These are phyloP conservation scores for Aspergillus spinulosporus DNA, from an alignment of 2,329 filamentous ascomycete genomes.

Conservation along the genomic window DNA sequence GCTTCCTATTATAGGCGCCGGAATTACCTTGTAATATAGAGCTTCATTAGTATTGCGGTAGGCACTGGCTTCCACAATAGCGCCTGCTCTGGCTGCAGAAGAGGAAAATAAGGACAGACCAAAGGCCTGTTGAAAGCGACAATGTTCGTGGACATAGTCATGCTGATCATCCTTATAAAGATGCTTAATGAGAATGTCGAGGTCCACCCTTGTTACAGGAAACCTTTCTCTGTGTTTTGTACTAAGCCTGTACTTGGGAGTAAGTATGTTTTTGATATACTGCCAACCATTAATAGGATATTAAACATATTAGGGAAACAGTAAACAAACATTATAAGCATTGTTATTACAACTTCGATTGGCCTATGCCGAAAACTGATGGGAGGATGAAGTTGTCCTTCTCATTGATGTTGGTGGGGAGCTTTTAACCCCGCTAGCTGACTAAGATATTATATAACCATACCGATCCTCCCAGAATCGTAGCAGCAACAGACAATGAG, in stretches of 20 bases:
- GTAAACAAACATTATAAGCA: background rate
- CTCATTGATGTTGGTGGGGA: no score
- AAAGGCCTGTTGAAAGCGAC: background rate
- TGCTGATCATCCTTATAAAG: background rate
- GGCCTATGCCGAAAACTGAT: no score
- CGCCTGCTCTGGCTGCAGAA: background rate
- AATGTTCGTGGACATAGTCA: background rate
- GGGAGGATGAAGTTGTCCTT: no score
- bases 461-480: no score
- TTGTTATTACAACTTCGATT: background rate
- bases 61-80: background rate
- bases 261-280: conserved; percentile 1
- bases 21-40: background rate
- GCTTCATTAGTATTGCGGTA: background rate
- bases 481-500: no score
- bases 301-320: background rate
- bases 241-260: background rate
- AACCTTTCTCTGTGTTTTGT: background rate
- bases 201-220: background rate
- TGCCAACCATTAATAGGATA: background rate
- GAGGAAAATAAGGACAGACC: background rate
- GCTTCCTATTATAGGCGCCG: background rate
- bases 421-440: no score
- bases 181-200: background rate
- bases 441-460: no score